Evolutionary conservation across 2,329 filamentous ascomycete genomes (phyloP).

Genomic region (Graphium sp.): DNA sequence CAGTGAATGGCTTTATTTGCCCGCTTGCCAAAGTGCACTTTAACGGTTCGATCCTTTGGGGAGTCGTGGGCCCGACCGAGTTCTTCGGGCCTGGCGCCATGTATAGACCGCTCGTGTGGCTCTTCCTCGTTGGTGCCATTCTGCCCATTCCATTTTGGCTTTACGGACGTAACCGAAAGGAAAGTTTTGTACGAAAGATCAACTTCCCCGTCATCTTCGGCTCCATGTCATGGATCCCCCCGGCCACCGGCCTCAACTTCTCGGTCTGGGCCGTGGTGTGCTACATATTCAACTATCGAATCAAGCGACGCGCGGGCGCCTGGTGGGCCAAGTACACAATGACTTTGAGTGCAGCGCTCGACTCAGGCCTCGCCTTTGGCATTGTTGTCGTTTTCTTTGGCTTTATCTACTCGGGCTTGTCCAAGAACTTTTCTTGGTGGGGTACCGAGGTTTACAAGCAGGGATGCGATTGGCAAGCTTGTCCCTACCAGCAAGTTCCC

Average conservation of each 20-base stretch:
- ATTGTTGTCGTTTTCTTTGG: slow-evolving; percentile 76
- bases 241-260: slow-evolving; percentile 75
- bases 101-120: slow-evolving; percentile 65
- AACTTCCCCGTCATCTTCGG: slow-evolving; percentile 75
- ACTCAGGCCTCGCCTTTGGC: slow-evolving; percentile 68
- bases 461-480: slow-evolving; percentile 75
- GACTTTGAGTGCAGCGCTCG: slow-evolving; percentile 69
- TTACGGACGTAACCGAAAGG: slow-evolving; percentile 40
- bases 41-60: slow-evolving; percentile 81
- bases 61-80: slow-evolving; percentile 64
- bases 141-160: slow-evolving; percentile 62
- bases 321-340: slow-evolving; percentile 93
- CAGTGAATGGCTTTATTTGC: slow-evolving; percentile 78
- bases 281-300: slow-evolving; percentile 66
- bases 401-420: slow-evolving; percentile 66
- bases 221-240: slow-evolving; percentile 72
- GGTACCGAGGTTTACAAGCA: slow-evolving; percentile 73
- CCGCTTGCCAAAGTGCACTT: slow-evolving; percentile 79
- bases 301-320: slow-evolving; percentile 49
- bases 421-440: slow-evolving; percentile 68
- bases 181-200: slow-evolving; percentile 55
- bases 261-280: slow-evolving; percentile 75
- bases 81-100: slow-evolving; percentile 67
- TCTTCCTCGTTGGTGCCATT: slow-evolving; percentile 60
- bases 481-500: slow-evolving; percentile 47